Conservation (phyloP, 2,329 filamentous ascomycete genomes). For the Periconia sp. region DNA sequence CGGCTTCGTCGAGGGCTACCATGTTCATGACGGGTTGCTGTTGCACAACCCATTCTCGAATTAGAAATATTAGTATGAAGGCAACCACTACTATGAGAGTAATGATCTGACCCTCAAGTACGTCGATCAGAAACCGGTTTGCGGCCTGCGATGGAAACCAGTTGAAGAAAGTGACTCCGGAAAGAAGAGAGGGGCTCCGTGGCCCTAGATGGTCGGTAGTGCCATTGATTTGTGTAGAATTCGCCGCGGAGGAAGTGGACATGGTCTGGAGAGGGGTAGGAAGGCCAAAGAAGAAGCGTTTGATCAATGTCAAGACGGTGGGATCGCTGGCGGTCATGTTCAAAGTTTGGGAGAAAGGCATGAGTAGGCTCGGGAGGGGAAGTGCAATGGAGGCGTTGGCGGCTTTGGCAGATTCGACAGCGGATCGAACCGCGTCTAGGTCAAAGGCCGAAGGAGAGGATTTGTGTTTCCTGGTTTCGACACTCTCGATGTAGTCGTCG, state of each 20-base stretch:
- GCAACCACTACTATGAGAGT: constrained; percentile 89
- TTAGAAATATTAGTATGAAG: constrained; percentile 96
- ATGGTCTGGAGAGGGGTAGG: constrained; percentile 27
- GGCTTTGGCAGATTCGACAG: constrained; percentile 25
- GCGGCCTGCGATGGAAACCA: constrained; percentile 64
- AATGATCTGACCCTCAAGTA: constrained; percentile 91
- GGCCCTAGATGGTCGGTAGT: constrained; percentile 29
- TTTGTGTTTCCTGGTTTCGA: constrained; percentile 1
- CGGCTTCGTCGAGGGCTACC: constrained; percentile 51
- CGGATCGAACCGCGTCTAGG: constrained; percentile 24
- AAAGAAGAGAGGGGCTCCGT: constrained; percentile 54
- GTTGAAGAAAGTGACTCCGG: constrained; percentile 63
- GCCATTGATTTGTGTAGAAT: constrained; percentile 32
- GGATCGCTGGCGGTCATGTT: constrained; percentile 53
- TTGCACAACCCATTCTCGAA: constrained; percentile 97
- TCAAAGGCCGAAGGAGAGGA: constrained; percentile 14
- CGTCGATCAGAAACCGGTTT: constrained; percentile 80
- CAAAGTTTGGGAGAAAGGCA: constrained; percentile 48
- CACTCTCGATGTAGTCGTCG: constrained; percentile 40
- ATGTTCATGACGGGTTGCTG: constrained; percentile 94
- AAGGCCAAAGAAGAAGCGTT: constrained; percentile 44
- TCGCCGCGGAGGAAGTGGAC: constrained; percentile 27
- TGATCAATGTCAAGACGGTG: constrained; percentile 53
- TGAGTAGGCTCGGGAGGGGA: constrained; percentile 37
- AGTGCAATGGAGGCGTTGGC: constrained; percentile 23